phyloP scores from a whole-genome alignment of 768 basidiomycete species.

The Kwoniella botswanensis region DNA sequence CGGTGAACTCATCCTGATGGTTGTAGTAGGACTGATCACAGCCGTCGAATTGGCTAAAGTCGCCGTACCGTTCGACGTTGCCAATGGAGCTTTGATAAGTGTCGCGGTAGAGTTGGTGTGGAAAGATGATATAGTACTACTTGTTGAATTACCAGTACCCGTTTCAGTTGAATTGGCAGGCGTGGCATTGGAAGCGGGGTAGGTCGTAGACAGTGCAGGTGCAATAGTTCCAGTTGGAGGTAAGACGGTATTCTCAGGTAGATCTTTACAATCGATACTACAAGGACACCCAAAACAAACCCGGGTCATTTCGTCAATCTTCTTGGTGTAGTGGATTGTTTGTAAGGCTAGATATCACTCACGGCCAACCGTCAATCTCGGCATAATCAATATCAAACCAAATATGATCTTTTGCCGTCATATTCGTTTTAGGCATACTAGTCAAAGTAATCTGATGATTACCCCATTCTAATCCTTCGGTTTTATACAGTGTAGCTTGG shows the following conservation, averaged over 20 bases:
- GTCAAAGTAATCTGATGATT: slow-evolving; percentile 23
- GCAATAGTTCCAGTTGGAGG: slow-evolving; percentile 2
- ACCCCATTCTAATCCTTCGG: slow-evolving; percentile 16
- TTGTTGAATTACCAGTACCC: neutral
- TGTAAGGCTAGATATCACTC: slow-evolving; percentile 10
- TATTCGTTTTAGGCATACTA: slow-evolving; percentile 16
- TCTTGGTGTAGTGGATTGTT: too few relatives aligned
- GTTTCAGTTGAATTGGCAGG: neutral
- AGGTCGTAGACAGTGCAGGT: slow-evolving; percentile 4
- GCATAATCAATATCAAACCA: slow-evolving; percentile 29
- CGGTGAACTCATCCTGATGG: slow-evolving; percentile 3
- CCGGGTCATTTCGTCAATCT: neutral
- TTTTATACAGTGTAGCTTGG: slow-evolving; percentile 8
- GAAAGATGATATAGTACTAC: neutral
- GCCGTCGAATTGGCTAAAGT: neutral
- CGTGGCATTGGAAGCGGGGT: neutral
- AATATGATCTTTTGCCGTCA: neutral
- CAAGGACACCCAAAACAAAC: too few relatives aligned
- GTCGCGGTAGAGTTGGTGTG: neutral
- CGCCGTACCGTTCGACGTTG: neutral
- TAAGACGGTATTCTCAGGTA: slow-evolving; percentile 10
- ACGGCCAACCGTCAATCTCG: slow-evolving; percentile 17
- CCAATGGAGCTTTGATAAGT: neutral
- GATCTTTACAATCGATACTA: slow-evolving; percentile 19
- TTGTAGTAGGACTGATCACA: slow-evolving; percentile 4